phyloP scores from a whole-genome alignment of 2,329 filamentous ascomycete species.

The Diaporthe amygdali region DNA sequence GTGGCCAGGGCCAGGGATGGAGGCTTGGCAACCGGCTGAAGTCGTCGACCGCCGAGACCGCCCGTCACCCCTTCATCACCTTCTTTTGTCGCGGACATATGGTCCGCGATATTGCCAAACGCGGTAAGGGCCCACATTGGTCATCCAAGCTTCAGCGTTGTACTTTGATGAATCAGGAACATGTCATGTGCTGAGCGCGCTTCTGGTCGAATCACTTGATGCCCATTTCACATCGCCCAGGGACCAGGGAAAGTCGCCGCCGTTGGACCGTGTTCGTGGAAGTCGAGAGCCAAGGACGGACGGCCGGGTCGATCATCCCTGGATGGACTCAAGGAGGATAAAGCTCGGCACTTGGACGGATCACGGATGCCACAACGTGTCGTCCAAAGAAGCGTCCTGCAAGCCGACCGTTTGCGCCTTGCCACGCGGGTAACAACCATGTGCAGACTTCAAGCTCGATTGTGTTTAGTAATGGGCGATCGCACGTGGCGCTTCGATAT shows the following conservation, averaged over 20 bases:
- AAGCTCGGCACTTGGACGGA: not conserved
- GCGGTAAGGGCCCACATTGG: not conserved
- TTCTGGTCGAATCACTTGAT: not conserved
- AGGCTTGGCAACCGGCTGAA: constrained; percentile 10
- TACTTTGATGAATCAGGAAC: not conserved
- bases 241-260: not conserved
- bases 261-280: not conserved
- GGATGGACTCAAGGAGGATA: not conserved
- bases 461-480: not conserved
- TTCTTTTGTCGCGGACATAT: constrained; percentile 20
- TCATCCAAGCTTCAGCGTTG: not conserved
- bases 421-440: not conserved
- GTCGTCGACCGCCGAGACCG: constrained; percentile 3
- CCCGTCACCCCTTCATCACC: constrained; percentile 5
- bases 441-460: too few species aligned
- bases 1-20: not conserved
- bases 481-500: not conserved
- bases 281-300: not conserved
- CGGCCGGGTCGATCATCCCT: constrained; percentile 1
- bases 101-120: constrained; percentile 20
- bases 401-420: not conserved
- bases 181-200: not conserved
- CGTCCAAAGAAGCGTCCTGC: not conserved
- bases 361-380: not conserved
- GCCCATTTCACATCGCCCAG: not conserved